Evolutionary conservation across 192 early-diverging fungal species (phyloP).

Genomic region (Backusella circina): DNA sequence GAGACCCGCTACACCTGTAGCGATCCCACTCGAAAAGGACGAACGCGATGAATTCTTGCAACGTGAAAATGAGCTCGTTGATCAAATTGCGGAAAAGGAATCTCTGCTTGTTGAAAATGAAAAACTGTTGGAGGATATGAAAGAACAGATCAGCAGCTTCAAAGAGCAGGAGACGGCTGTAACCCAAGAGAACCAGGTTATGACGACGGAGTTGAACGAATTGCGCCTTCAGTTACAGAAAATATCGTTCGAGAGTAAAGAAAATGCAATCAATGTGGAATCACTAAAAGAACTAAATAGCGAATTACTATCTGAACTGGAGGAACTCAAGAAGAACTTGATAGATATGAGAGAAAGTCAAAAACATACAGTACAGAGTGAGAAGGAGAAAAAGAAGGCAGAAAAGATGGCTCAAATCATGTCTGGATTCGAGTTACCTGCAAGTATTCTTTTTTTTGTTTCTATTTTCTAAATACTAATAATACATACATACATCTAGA

Average conservation of each 20-base stretch:
- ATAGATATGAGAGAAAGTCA: constrained; percentile 49
- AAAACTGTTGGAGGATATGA: constrained; percentile 56
- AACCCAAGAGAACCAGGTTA: constrained; percentile 67
- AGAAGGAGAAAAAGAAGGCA: constrained; percentile 75
- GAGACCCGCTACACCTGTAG: constrained; percentile 69
- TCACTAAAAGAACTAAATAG: constrained; percentile 81
- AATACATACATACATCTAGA: constrained; percentile 27
- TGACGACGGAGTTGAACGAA: constrained; percentile 68
- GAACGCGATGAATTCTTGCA: constrained; percentile 93
- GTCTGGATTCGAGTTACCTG: constrained; percentile 73
- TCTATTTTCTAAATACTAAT: not conserved
- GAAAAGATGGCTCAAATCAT: constrained; percentile 87
- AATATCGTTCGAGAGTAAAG: constrained; percentile 83
- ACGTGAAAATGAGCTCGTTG: constrained; percentile 94
- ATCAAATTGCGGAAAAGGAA: constrained; percentile 92
- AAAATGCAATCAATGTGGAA: constrained; percentile 86
- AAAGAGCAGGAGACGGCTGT: constrained; percentile 58
- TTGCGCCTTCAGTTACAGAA: constrained; percentile 86
- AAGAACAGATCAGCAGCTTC: constrained; percentile 69
- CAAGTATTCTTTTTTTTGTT: constrained; percentile 17
- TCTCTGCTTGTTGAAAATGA: constrained; percentile 64
- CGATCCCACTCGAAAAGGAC: constrained; percentile 74
- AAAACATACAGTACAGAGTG: constrained; percentile 50
- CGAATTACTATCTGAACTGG: constrained; percentile 73
- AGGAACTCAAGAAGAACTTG: constrained; percentile 67